Percentiles rank a stretch among this genome's conserved stretches.
These are phyloP conservation scores for Fusarium sp. DNA, from an alignment of 2,329 filamentous ascomycete species.

Conservation along the genomic window DNA sequence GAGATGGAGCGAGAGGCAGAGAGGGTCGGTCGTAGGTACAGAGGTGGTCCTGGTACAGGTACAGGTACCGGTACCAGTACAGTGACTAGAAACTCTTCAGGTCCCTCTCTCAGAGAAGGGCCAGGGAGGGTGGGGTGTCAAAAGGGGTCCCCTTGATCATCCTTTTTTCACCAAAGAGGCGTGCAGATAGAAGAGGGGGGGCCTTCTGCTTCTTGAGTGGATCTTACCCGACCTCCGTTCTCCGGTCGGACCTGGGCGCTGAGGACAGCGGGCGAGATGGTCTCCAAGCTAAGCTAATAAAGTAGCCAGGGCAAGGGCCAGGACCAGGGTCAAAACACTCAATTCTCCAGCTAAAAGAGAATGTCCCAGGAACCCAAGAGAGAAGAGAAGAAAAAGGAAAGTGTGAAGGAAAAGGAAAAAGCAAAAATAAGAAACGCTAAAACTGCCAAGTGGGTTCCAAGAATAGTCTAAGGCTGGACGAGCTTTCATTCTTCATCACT, in stretches of 20 bases:
- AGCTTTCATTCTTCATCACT: neutral
- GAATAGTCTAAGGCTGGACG: neutral
- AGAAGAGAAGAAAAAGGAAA: neutral
- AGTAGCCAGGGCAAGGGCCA: slow-evolving; percentile 10
- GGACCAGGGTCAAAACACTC: slow-evolving; percentile 21
- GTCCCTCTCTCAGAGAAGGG: neutral
- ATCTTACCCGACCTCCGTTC: slow-evolving; percentile 29
- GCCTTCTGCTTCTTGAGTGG: slow-evolving; percentile 10
- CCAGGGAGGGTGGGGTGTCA: slow-evolving; percentile 31
- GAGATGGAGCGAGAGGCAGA: slow-evolving; percentile 4
- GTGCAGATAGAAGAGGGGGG: slow-evolving; percentile 9
- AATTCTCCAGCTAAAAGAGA: slow-evolving; percentile 10
- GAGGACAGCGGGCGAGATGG: slow-evolving; percentile 39
- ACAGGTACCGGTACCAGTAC: slow-evolving; percentile 23
- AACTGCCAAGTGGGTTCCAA: neutral
- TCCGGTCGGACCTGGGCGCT: slow-evolving; percentile 35
- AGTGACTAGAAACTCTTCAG: neutral
- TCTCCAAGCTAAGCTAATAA: slow-evolving; percentile 19
- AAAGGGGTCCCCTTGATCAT: slow-evolving; percentile 6
- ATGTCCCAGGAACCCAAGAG: neutral
- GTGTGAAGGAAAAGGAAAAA: neutral
- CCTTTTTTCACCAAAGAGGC: slow-evolving; percentile 1
- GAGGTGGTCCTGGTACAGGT: slow-evolving; percentile 12
- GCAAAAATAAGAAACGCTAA: neutral
- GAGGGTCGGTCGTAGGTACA: slow-evolving; percentile 6